Base-by-base conservation (phyloP, 2,329 filamentous ascomycete species). In the Phyllosticta capitalensis region DNA sequence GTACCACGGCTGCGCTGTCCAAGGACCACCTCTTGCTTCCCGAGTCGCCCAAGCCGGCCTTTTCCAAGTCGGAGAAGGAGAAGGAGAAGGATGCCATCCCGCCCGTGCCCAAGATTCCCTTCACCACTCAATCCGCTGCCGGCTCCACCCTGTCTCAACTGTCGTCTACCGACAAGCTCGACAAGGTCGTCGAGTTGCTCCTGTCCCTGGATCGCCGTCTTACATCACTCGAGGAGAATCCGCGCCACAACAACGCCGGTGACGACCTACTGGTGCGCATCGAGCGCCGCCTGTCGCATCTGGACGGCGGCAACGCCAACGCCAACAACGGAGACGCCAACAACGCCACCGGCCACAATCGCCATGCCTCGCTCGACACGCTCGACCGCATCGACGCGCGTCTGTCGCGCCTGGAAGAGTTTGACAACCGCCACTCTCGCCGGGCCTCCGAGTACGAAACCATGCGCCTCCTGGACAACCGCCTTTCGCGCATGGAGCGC, bases 171-270 rank as follows among this genome's bases (percentile, higher is more conserved):
- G 54, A 49, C 21, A 60, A 60, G 54, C 54, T 60, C 54, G 58
- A 60, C 58, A 56, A 56, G 50, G 58, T 60, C n/a, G 58, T 60
- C 22, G 58, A 60, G 21, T 28, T 60, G 22, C 58, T 60, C 54
- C 26, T 60, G 20, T 28, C 54, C 38, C 58, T 60, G 53, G 58
- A 60, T 30, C 54, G 54, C 9, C 58, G 58, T 19, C 54, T 60
- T 45, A 45, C 54, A 21, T 33, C 26, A 28, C 54, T 60, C 30
- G 58, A 60, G 26, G 58, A 56, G n/a, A 52, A 30, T 9, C 58
- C 58, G 22, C 50, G 48, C 53, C 58, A 30, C 33, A 22, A 26
- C 22, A 22, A 56, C 9, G 48, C 56, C 21, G 19, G 33, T 3
- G 28, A 49, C 54, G 58, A 60, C 54, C 54, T 60, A 9, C 58